Conservation (phyloP, 164 flowering plant genomes). For the Annona cherimola region DNA sequence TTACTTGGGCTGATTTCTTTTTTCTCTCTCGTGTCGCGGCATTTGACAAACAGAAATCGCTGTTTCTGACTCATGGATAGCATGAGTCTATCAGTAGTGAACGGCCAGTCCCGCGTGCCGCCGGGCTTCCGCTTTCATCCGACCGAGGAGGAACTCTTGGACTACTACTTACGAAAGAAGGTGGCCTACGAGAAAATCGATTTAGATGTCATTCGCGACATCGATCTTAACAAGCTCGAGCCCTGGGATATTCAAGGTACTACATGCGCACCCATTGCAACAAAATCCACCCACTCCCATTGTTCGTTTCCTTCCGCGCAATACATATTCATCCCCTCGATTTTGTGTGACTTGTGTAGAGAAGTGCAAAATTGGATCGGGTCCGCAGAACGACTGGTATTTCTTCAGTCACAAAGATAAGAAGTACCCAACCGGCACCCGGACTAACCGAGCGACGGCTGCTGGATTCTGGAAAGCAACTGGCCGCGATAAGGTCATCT, state of each 20-base stretch:
- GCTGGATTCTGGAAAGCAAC: constrained; percentile 98
- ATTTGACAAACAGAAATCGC: background rate
- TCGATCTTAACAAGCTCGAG: constrained; percentile 91
- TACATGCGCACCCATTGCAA: background rate
- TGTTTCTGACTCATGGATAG: constrained; percentile 8
- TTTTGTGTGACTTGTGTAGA: constrained; percentile 30
- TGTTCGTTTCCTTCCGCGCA: background rate
- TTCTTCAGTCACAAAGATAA: constrained; percentile 96
- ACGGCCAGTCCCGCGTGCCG: constrained; percentile 86
- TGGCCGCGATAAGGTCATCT: constrained; percentile 84
- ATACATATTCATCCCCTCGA: background rate
- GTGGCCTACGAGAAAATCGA: constrained; percentile 72
- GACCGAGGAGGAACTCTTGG: constrained; percentile 88
- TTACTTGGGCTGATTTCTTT: background rate
- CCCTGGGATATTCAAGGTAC: constrained; percentile 98
- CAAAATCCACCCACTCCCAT: background rate
- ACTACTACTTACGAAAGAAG: constrained; percentile 83
- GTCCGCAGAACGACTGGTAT: constrained; percentile 93
- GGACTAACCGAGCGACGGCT: constrained; percentile 85
- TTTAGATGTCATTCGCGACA: constrained; percentile 84
- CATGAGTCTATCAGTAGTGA: constrained; percentile 72
- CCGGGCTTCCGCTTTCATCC: constrained; percentile 95
- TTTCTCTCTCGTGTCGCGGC: background rate
- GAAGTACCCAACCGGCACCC: constrained; percentile 83
- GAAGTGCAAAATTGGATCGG: constrained; percentile 82